These are phyloP conservation scores for Oryza meyeriana DNA, from an alignment of 176 grass and related monocot species.

Conservation along the genomic window DNA sequence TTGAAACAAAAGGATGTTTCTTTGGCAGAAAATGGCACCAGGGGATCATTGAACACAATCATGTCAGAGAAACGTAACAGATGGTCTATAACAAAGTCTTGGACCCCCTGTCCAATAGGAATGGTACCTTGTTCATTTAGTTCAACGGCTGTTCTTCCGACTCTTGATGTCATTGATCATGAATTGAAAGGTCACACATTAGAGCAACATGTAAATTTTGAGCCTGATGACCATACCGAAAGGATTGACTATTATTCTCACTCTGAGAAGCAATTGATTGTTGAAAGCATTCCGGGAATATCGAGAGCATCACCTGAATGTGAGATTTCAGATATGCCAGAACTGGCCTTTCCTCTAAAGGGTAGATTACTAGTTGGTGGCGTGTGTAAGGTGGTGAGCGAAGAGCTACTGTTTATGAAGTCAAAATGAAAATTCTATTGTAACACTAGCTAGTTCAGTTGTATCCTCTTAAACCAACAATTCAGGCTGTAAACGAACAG, in stretches of 20 bases:
- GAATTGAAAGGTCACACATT: neutral
- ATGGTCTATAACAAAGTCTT: constrained; percentile 68
- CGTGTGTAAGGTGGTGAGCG: constrained; percentile 45
- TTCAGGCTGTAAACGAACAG: neutral
- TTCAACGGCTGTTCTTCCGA: constrained; percentile 71
- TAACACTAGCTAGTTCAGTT: constrained; percentile 7
- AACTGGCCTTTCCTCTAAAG: constrained; percentile 31
- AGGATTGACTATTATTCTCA: constrained; percentile 6
- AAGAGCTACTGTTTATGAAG: constrained; percentile 46
- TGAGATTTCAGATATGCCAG: constrained; percentile 25
- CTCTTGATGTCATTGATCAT: constrained; percentile 35
- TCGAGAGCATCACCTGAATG: constrained; percentile 24
- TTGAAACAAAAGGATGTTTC: constrained; percentile 4
- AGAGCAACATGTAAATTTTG: constrained; percentile 26
- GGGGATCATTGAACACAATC: constrained; percentile 16
- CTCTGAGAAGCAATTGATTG: constrained; percentile 3
- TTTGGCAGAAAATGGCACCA: neutral
- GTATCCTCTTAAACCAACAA: neutral
- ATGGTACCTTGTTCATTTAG: constrained; percentile 87
- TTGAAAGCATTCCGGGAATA: constrained; percentile 33
- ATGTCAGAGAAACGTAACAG: constrained; percentile 23
- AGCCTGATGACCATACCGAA: constrained; percentile 30
- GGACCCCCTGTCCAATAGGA: constrained; percentile 74
- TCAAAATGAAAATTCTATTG: constrained; percentile 35
- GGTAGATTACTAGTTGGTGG: constrained; percentile 54